Evolutionary conservation across 306 rosid species (phyloP).

Genomic region (Cercis canadensis): DNA sequence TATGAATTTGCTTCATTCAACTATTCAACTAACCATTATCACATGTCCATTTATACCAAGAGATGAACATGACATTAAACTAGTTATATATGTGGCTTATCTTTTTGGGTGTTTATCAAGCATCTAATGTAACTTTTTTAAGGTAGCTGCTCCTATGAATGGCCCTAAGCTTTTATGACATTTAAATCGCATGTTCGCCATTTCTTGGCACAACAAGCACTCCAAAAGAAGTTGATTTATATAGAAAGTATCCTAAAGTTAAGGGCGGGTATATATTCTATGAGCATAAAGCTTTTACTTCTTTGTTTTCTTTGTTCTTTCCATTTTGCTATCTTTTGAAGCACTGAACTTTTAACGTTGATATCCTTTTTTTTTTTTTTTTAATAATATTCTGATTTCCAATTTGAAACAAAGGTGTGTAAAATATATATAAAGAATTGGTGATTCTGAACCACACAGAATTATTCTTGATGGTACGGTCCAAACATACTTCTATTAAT

Average conservation of each 20-base stretch:
- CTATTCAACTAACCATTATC: too few species aligned
- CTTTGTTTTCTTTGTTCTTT: slow-evolving; percentile 17
- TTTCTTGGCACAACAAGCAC: slow-evolving; percentile 34
- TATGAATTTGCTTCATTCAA: too few species aligned
- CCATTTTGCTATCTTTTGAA: slow-evolving; percentile 15
- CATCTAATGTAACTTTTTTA: slow-evolving; percentile 28
- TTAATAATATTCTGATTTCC: background rate
- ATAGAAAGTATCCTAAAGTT: too few species aligned
- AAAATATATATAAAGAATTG: too few species aligned
- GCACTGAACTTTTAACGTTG: background rate
- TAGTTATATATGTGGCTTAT: slow-evolving; percentile 9
- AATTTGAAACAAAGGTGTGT: too few species aligned
- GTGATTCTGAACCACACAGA: too few species aligned
- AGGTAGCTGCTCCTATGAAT: slow-evolving; percentile 17
- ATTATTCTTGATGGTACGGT: too few species aligned
- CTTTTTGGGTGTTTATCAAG: slow-evolving; percentile 35
- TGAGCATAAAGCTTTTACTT: slow-evolving; percentile 38
- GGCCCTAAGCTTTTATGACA: slow-evolving; percentile 43
- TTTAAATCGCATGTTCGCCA: slow-evolving; percentile 54
- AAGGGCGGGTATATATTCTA: slow-evolving; percentile 47
- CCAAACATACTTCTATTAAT: too few species aligned
- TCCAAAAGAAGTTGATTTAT: slow-evolving; percentile 11
- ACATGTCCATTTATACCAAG: too few species aligned
- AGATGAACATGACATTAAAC: too few species aligned
- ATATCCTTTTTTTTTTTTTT: background rate